Evolutionary conservation across 176 grass and related monocot species (phyloP), one percentile per base, ranked within the genome.

Genomic region (Dendrocalamus sinicus): DNA sequence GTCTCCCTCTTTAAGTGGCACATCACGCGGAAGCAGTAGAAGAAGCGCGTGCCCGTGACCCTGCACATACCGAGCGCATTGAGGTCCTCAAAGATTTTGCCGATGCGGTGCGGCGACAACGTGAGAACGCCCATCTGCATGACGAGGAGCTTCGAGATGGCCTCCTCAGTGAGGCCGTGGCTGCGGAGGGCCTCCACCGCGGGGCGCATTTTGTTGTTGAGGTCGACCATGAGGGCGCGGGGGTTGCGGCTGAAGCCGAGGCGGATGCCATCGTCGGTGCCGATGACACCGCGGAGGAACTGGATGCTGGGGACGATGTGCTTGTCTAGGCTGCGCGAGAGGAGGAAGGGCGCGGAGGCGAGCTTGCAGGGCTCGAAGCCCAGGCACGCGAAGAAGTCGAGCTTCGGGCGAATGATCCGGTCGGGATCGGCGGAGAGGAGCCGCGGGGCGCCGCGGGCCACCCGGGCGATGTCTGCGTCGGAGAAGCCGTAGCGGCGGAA

Each of bases 401-500:
- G 79, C 77, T 94, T 92, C 63, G 83, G 83, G 2, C 83, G 78
- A 7, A 7, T 43, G 41, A 51, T 51, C 22, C 24, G 67, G 19
- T 85, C 73, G 11, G 84, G 76, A 9, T 85, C 64, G 53, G 66
- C 0, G 51, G 23, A 13, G 83, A 92, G 87, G 32, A 92, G 0
- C 35, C 5, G 0, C 26, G 19, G 32, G 12, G 19, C 8, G 2
- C 9, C 0, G 55, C 63, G 39, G 39, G 66, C 17, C 12, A 70
- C 28, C 12, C 2, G 9, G 67, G 82, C 14, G 58, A 94, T 59
- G 32, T 86, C 67, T 14, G 69, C 53, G 32, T 85, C 81, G 73
- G 73, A 51, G 88, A 92, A 92, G 28, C 84, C 85, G 30, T 92
- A 74, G 35, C 32, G 9, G 11, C 41, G 57, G 84, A 92, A 55